Conservation (phyloP, 306 rosid genomes). For the Pterocarpus macrocarpus region DNA sequence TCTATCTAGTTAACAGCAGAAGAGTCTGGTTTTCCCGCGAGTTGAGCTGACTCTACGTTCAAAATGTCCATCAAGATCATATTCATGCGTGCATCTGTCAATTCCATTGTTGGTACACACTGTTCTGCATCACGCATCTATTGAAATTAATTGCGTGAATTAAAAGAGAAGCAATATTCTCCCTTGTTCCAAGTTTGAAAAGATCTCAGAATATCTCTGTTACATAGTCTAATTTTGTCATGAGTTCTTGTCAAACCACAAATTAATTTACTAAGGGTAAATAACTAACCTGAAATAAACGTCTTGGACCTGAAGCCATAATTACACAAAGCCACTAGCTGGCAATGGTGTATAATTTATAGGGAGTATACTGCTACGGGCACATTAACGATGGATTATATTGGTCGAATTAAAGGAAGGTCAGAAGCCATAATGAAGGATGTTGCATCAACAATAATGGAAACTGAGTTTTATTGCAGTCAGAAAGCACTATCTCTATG, state of each 20-base stretch:
- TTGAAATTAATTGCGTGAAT: not conserved
- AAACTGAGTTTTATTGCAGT: not conserved
- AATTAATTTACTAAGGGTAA: not conserved
- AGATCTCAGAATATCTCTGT: not conserved
- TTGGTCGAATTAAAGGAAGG: slow-evolving; percentile 2
- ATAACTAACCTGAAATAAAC: not conserved
- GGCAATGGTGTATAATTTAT: not conserved
- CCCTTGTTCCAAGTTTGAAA: not conserved
- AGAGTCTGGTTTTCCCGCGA: not conserved
- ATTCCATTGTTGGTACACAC: not conserved
- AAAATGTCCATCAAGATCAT: not conserved
- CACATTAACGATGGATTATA: not conserved
- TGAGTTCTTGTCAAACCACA: not conserved
- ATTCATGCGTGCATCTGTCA: not conserved
- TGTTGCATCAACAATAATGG: not conserved
- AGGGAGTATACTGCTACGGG: not conserved
- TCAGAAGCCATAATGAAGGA: slow-evolving; percentile 12
- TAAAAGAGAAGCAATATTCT: not conserved
- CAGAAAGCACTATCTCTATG: not conserved
- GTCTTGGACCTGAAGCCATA: not conserved
- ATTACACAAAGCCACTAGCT: not conserved
- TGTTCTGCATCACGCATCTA: not conserved
- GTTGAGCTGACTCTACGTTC: not conserved
- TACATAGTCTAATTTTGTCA: no score
- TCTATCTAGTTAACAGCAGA: not conserved